Base-by-base conservation (phyloP, 208 protist genomes). In the Wallacemonas sp. region DNA sequence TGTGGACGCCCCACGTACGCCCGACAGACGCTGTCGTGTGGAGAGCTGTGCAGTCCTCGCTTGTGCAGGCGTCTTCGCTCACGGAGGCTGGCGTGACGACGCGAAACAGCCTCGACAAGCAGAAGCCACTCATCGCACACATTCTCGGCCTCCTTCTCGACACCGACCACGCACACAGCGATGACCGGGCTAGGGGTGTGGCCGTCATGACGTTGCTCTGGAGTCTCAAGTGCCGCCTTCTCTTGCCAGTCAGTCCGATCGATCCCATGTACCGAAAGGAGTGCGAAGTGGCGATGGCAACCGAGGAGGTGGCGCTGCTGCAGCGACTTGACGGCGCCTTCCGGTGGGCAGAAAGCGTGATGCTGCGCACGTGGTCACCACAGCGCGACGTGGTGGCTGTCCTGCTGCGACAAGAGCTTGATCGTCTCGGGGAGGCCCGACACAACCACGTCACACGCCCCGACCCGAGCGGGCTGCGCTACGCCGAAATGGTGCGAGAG, bases 251-350 rank as follows among this genome's bases (percentile, higher is more conserved):
- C 27, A 85, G 73, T 10, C 91, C 91, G 2, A 85, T 96, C 45
- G 91, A 96, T 50, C 83, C 83, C 30, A 92, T 92, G 83, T 86
- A 81, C 69, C 76, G 79, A 44, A 76, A 77, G 30, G 59, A 75
- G 57, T 76, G 77, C 27, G 78, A 87, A 44, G 59, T 77, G 38
- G 54, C 58, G 8, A 68, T 87, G 1, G 73, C 84, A 17, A 52
- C 32, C 0, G 72, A 69, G 48, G 82, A 95, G 62, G 21, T 78
- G 19, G 54, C 30, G 29, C 55, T 79, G 48, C 69, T 95, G 3
- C 32, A 74, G 30, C 76, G 79, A 15, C 65, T 92, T 55, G 64
- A 84, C 55, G 76, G 60, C 3, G 81, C 80, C 13, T 93, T 92
- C 73, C 63, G 41, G 12, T 88, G 76, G 74, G 84, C 87, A 4